These are phyloP conservation scores for Ganoderma meredithae DNA, from an alignment of 1,284 basidiomycete species.

Conservation along the genomic window DNA sequence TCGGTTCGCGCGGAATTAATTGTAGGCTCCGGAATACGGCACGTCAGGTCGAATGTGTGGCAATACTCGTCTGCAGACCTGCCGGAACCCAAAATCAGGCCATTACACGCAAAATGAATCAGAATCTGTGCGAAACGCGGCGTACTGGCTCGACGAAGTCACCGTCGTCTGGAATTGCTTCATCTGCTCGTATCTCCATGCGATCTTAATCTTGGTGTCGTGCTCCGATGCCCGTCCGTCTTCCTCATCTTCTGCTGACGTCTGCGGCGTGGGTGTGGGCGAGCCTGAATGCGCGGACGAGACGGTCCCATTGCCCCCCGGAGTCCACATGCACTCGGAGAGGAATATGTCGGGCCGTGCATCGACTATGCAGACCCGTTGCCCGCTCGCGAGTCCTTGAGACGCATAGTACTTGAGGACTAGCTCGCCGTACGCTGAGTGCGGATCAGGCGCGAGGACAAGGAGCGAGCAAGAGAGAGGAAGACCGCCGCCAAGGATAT, in stretches of 20 bases:
- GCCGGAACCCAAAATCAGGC: constrained; percentile 14
- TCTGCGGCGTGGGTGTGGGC: constrained; percentile 9
- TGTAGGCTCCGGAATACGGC: constrained; percentile 57
- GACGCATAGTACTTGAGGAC: constrained; percentile 89
- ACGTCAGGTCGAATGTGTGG: constrained; percentile 76
- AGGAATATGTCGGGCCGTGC: constrained; percentile 62
- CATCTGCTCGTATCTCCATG: constrained; percentile 96
- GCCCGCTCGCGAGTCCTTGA: constrained; percentile 82
- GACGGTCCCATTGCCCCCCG: constrained; percentile 39
- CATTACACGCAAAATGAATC: constrained; percentile 29
- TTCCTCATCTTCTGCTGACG: constrained; percentile 44
- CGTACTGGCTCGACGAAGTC: constrained; percentile 53
- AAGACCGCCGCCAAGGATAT: constrained; percentile 93
- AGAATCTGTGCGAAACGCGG: constrained; percentile 43
- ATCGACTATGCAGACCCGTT: constrained; percentile 76
- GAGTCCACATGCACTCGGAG: constrained; percentile 82
- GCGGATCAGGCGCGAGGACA: constrained; percentile 81
- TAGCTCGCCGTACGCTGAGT: constrained; percentile 88
- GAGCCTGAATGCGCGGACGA: constrained; percentile 11
- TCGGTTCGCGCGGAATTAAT: constrained; percentile 52
- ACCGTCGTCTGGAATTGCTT: constrained; percentile 92
- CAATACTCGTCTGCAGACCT: constrained; percentile 72
- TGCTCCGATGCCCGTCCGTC: constrained; percentile 46
- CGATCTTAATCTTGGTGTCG: constrained; percentile 80
- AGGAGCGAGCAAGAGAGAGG: constrained; percentile 82